A percentile compares a stretch with the other conserved stretches of the same genome.
Evolutionary conservation across 148 eudicot species (phyloP).

Genomic region (Fagopyrum tataricum): DNA sequence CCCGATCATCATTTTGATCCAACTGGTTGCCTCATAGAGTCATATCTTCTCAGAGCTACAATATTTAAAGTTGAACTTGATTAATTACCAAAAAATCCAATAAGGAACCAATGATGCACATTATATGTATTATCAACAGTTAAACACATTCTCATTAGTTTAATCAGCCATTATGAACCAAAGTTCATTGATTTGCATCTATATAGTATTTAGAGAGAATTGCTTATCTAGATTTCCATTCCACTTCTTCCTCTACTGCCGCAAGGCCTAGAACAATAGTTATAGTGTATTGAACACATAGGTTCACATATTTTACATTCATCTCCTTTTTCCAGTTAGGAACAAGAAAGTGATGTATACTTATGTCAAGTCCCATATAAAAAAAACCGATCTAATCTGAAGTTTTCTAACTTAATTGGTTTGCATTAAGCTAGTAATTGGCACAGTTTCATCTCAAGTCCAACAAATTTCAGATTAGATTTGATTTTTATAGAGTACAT

Average conservation of each 20-base stretch:
- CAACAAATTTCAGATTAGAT: neutral
- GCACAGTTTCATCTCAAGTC: neutral
- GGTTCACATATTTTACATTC: too few relatives aligned
- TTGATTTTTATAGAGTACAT: neutral
- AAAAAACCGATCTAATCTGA: neutral
- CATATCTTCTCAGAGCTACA: constrained; percentile 52
- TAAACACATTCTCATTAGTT: neutral
- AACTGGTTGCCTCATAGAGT: constrained; percentile 88
- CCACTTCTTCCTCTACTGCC: too few relatives aligned
- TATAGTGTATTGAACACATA: too few relatives aligned
- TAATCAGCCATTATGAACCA: neutral
- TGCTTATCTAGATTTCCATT: too few relatives aligned
- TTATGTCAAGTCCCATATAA: neutral
- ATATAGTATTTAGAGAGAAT: too few relatives aligned
- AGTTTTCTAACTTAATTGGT: neutral
- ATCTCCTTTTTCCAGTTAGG: neutral
- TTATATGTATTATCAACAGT: neutral
- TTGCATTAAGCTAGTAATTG: neutral
- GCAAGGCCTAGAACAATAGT: too few relatives aligned
- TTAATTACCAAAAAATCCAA: neutral
- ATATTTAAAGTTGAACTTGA: neutral
- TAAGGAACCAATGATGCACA: neutral
- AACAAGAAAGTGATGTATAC: neutral
- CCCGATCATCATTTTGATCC: constrained; percentile 83
- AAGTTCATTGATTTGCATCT: neutral